Evolutionary conservation across 257 asterid genomes (phyloP).

Genomic region (Solanum tarijense): DNA sequence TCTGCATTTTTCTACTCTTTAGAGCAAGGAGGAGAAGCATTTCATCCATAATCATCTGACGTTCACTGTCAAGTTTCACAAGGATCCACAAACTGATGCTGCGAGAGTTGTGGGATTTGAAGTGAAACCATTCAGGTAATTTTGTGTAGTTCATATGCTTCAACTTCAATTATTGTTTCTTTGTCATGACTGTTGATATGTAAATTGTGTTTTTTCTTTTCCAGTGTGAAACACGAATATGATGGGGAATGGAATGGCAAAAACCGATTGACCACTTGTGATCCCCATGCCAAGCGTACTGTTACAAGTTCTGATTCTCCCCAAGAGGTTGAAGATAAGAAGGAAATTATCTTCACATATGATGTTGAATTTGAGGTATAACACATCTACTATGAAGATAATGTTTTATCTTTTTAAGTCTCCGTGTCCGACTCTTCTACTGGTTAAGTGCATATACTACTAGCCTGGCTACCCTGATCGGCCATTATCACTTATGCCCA

Average conservation of each 20-base stretch:
- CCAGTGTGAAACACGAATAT: conserved; percentile 74
- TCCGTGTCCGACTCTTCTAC: not conserved
- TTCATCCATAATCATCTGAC: conserved; percentile 69
- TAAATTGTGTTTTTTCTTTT: conserved; percentile 5
- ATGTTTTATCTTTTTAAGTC: not conserved
- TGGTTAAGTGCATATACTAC: not conserved
- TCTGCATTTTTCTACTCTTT: not conserved
- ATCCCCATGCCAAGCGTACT: conserved; percentile 70
- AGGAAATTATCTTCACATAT: conserved; percentile 73
- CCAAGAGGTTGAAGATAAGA: conserved; percentile 71
- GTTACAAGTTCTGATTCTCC: conserved; percentile 63
- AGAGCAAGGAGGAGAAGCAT: conserved; percentile 60
- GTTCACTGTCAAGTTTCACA: conserved; percentile 69
- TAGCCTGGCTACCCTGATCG: not conserved
- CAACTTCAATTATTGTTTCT: not conserved
- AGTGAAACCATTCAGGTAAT: conserved; percentile 72
- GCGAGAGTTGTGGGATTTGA: conserved; percentile 89
- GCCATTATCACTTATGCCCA: not conserved
- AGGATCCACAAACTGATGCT: conserved; percentile 58
- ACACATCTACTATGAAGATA: not conserved
- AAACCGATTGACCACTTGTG: conserved; percentile 54
- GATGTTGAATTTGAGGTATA: conserved; percentile 82
- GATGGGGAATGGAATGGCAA: conserved; percentile 65
- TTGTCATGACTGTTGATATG: not conserved
- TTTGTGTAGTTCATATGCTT: not conserved